Evolutionary conservation across 805 yeast genomes (phyloP).

Genomic region (Candida sithepensis): DNA sequence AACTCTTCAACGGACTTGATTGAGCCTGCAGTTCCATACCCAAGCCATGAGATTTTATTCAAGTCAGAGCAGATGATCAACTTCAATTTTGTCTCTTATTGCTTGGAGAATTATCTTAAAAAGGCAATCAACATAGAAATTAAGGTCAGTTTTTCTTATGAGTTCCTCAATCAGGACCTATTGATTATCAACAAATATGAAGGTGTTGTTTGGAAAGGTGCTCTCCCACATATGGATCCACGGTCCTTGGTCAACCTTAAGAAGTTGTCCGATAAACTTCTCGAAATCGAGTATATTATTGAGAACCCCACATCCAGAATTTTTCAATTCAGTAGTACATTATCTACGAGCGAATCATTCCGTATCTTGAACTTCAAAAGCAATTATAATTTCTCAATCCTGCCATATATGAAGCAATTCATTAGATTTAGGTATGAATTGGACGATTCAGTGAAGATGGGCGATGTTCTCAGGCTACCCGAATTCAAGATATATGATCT

Average conservation of each 20-base stretch:
- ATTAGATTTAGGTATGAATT: slow-evolving; percentile 39
- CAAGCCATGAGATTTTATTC: neutral
- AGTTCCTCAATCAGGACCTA: slow-evolving; percentile 4
- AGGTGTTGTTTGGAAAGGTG: slow-evolving; percentile 45
- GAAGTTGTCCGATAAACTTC: slow-evolving; percentile 13
- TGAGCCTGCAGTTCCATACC: neutral
- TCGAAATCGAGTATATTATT: slow-evolving; percentile 44
- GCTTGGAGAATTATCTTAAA: slow-evolving; percentile 14
- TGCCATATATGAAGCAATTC: slow-evolving; percentile 56
- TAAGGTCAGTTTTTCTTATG: slow-evolving; percentile 16
- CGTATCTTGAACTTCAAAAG: slow-evolving; percentile 23
- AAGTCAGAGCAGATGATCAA: slow-evolving; percentile 1
- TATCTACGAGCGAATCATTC: slow-evolving; percentile 23
- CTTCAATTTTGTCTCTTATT: slow-evolving; percentile 15
- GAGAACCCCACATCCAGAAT: slow-evolving; percentile 76
- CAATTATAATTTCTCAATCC: slow-evolving; percentile 43
- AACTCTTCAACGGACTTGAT: slow-evolving; percentile 9
- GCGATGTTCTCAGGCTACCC: slow-evolving; percentile 44
- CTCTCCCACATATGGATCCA: slow-evolving; percentile 66
- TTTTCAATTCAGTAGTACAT: slow-evolving; percentile 47
- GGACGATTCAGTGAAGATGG: slow-evolving; percentile 12
- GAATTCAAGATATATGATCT: slow-evolving; percentile 63
- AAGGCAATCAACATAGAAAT: slow-evolving; percentile 23
- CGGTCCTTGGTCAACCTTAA: slow-evolving; percentile 47
- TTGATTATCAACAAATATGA: slow-evolving; percentile 27